Percentiles rank a stretch among this genome's conserved stretches.
Evolutionary conservation across 176 grass and related monocot genomes (phyloP).

Genomic region (Ensete glaucum): DNA sequence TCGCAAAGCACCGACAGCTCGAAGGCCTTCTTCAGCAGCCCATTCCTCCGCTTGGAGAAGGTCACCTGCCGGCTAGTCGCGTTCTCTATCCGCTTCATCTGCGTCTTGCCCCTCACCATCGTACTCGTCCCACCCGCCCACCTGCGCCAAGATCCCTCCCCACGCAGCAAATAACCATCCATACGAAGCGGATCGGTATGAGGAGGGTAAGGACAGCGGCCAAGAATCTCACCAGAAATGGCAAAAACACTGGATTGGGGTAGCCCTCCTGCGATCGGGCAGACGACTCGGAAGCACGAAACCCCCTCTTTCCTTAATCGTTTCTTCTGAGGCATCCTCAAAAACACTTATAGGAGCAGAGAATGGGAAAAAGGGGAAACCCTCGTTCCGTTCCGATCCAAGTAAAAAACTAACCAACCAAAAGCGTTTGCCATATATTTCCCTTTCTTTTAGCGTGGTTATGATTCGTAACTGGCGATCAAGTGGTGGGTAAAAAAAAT

Average conservation of each 20-base stretch:
- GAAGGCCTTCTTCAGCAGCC: constrained; percentile 11
- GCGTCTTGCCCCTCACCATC: constrained; percentile 6
- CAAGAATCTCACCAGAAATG: neutral
- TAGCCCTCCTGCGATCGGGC: neutral
- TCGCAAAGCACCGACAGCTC: constrained; percentile 6
- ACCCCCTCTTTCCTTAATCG: neutral
- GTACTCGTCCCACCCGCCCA: neutral
- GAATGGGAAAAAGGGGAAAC: neutral
- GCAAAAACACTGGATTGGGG: neutral
- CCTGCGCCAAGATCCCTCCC: neutral
- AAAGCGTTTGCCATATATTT: too few species aligned
- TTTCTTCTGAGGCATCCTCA: neutral
- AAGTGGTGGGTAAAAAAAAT: neutral
- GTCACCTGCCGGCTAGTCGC: constrained; percentile 10
- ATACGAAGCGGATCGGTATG: neutral
- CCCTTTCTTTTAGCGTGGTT: too few species aligned
- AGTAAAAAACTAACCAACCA: neutral
- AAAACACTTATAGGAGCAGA: neutral
- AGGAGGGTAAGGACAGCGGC: neutral
- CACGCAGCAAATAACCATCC: neutral
- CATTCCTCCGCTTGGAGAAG: constrained; percentile 4
- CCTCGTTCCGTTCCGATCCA: neutral
- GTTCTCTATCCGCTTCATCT: constrained; percentile 10
- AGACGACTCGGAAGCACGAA: neutral
- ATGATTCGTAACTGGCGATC: too few species aligned